These are phyloP conservation scores for Fennellomyces sp. DNA, from an alignment of 371 early-diverging fungal genomes.

Conservation along the genomic window DNA sequence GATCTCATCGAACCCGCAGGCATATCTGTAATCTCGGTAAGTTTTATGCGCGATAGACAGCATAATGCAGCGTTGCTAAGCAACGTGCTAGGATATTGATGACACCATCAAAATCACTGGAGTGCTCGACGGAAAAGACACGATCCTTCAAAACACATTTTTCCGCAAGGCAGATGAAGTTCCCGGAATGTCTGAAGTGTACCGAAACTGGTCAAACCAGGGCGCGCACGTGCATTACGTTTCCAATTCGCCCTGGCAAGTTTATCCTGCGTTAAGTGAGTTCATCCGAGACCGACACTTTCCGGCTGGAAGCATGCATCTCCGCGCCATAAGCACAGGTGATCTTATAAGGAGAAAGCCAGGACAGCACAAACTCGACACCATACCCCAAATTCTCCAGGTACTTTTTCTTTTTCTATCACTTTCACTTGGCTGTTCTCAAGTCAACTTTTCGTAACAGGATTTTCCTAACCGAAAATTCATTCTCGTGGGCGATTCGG, in stretches of 20 bases:
- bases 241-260: conserved; percentile 55
- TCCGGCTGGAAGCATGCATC: conserved; percentile 47
- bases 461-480: conserved; percentile 64
- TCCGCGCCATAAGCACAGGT: conserved; percentile 36
- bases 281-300: conserved; percentile 38
- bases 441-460: background rate
- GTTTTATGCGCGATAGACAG: background rate
- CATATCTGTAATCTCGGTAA: conserved; percentile 57
- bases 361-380: conserved; percentile 41
- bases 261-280: conserved; percentile 41
- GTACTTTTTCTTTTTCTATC: conserved; percentile 3
- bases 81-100: conserved; percentile 48
- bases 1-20: conserved; percentile 55
- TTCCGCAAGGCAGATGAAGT: conserved; percentile 42
- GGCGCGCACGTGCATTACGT: conserved; percentile 52
- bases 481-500: conserved; percentile 72
- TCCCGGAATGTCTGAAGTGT: conserved; percentile 45
- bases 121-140: conserved; percentile 45
- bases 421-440: background rate
- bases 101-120: conserved; percentile 69
- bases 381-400: conserved; percentile 33
- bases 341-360: conserved; percentile 35
- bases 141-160: conserved; percentile 48
- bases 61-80: background rate
- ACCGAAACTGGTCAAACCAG: conserved; percentile 29